Evolutionary conservation across 2,329 filamentous ascomycete genomes (phyloP).

Genomic region (Fusarium incarnatum): DNA sequence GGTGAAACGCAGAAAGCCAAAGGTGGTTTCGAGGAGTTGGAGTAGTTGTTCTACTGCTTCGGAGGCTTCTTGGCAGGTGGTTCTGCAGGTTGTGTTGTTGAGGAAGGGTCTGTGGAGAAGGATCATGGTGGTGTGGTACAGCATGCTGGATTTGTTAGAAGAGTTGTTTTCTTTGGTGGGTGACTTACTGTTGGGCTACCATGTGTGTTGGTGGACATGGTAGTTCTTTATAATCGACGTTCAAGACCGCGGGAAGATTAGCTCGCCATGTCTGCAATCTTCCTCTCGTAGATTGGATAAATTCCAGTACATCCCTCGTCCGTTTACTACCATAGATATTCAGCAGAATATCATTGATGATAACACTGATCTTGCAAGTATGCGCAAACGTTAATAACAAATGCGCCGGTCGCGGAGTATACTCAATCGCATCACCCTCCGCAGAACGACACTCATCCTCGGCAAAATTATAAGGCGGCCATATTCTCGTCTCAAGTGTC

Average conservation of each 20-base stretch:
- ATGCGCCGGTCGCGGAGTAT: background rate
- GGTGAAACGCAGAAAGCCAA: background rate
- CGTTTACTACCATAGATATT: background rate
- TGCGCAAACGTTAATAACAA: background rate
- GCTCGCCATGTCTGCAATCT: background rate
- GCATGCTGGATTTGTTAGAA: background rate
- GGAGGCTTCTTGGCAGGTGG: background rate
- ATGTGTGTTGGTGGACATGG: slow-evolving; percentile 1
- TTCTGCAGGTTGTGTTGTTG: background rate
- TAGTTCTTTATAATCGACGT: rapidly evolving
- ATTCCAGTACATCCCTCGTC: background rate
- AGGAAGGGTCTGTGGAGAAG: background rate
- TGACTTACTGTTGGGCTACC: slow-evolving; percentile 3
- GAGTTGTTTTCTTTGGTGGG: rapidly evolving
- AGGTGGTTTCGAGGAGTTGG: background rate
- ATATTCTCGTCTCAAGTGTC: background rate
- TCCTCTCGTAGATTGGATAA: background rate
- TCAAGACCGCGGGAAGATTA: rapidly evolving
- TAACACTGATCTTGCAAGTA: slow-evolving; percentile 2
- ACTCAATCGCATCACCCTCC: background rate
- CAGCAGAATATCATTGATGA: background rate
- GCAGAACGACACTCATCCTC: background rate
- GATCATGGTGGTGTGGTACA: background rate
- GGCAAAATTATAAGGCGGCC: background rate
- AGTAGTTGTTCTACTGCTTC: background rate